Evolutionary conservation across 306 rosid species (phyloP).

Genomic region (Castanea mollissima): DNA sequence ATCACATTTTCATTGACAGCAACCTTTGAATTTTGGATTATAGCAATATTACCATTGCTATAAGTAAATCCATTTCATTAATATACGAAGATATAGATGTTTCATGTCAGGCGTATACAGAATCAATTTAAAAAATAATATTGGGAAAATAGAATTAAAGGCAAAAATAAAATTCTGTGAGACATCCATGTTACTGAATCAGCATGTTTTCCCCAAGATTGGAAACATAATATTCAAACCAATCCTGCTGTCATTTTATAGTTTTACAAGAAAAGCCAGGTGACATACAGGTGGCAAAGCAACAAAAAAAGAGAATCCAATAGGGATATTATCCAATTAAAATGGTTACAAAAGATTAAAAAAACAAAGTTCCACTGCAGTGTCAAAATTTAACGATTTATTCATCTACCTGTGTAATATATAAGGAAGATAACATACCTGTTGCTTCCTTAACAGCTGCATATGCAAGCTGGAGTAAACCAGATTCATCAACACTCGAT

Average conservation of each 20-base stretch:
- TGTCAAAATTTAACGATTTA: neutral
- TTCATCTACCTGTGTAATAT: neutral
- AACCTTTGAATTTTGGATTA: neutral
- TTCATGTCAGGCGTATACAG: neutral
- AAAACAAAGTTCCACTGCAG: neutral
- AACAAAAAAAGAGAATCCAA: neutral
- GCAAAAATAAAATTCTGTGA: neutral
- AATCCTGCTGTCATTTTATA: neutral
- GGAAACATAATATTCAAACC: neutral
- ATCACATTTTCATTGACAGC: neutral
- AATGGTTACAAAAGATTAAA: neutral
- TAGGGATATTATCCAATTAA: neutral
- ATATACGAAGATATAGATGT: neutral
- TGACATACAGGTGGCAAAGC: neutral
- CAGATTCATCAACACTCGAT: slow-evolving; percentile 36
- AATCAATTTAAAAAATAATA: neutral
- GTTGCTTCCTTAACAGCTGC: slow-evolving; percentile 66
- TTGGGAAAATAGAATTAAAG: neutral
- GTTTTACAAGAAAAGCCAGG: neutral
- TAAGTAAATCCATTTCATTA: neutral
- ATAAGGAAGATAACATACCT: slow-evolving; percentile 42
- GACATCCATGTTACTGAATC: neutral
- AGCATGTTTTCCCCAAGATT: neutral
- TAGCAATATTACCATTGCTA: neutral
- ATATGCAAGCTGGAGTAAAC: slow-evolving; percentile 57